Evolutionary conservation across 345 rosid genomes (phyloP).

Genomic region (Cardamine chenopodiifolia): DNA sequence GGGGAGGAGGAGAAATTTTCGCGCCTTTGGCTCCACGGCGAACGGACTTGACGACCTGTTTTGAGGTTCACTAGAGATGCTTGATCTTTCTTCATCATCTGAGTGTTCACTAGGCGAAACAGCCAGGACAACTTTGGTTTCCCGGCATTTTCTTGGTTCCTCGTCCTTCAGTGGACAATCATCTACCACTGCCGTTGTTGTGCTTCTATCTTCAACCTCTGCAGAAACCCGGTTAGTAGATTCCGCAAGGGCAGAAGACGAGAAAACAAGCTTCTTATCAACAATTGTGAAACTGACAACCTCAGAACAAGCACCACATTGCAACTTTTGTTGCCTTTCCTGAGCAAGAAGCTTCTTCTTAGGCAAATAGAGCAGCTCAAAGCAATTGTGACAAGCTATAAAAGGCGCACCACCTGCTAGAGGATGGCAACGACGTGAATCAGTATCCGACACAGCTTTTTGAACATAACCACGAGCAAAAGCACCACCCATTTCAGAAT

Average conservation of each 20-base stretch:
- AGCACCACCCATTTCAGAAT: conserved; percentile 45
- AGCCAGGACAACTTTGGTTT: conserved; percentile 32
- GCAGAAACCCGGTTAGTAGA: conserved; percentile 10
- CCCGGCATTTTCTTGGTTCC: conserved; percentile 25
- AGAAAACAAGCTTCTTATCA: conserved; percentile 52
- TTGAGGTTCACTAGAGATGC: conserved; percentile 29
- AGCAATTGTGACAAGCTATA: conserved; percentile 61
- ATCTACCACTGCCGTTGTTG: conserved; percentile 19
- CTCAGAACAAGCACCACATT: conserved; percentile 65
- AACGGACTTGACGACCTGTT: conserved; percentile 34
- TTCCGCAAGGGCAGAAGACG: conserved; percentile 40
- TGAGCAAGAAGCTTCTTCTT: conserved; percentile 44
- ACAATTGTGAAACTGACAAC: conserved; percentile 42
- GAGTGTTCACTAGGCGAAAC: conserved; percentile 36
- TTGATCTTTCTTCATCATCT: conserved; percentile 42
- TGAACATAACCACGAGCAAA: conserved; percentile 44
- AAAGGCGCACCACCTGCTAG: conserved; percentile 72
- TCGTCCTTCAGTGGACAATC: conserved; percentile 26
- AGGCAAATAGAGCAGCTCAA: conserved; percentile 60
- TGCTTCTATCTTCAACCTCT: conserved; percentile 25
- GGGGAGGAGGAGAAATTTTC: conserved; percentile 26
- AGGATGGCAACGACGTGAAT: conserved; percentile 49
- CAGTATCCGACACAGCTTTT: conserved; percentile 38
- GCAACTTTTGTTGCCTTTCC: conserved; percentile 48
- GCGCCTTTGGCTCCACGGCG: conserved; percentile 41